Percentiles rank a stretch among this genome's conserved stretches.
These are phyloP conservation scores for Silene coronaria DNA, from an alignment of 179 eudicot genomes.

Conservation along the genomic window DNA sequence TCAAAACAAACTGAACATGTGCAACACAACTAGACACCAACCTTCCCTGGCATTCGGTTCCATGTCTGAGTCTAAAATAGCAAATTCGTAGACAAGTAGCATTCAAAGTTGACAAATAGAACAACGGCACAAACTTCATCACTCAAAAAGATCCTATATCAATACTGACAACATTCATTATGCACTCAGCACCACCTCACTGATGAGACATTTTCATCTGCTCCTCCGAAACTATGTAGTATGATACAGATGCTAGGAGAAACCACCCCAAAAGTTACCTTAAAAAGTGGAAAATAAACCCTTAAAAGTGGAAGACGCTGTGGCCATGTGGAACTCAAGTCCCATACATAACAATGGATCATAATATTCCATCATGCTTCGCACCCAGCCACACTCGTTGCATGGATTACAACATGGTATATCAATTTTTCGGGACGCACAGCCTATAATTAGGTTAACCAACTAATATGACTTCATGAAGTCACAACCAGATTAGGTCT, in stretches of 20 bases:
- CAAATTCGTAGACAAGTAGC: not conserved
- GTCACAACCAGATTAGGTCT: not conserved
- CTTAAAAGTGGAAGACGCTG: not conserved
- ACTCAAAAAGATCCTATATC: not conserved
- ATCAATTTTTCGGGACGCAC: not conserved
- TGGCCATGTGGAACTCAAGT: not conserved
- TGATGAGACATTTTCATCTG: not conserved
- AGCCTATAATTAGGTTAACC: not conserved
- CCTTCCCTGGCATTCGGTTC: not conserved
- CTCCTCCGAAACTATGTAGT: conserved; percentile 5
- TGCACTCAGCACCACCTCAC: not conserved
- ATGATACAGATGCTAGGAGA: not conserved
- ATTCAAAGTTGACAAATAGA: too few relatives aligned
- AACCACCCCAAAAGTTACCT: not conserved
- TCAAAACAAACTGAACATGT: not conserved
- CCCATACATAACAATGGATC: not conserved
- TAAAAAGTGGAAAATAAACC: not conserved
- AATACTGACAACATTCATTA: not conserved
- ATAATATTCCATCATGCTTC: not conserved
- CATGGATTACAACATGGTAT: too few relatives aligned
- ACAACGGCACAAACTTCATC: not conserved
- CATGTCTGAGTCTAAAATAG: not conserved
- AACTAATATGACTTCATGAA: not conserved
- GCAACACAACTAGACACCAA: not conserved
- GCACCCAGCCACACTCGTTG: not conserved